phyloP scores from a whole-genome alignment of 495 filamentous ascomycete species.

The Paragyromitra xinjiangensis region DNA sequence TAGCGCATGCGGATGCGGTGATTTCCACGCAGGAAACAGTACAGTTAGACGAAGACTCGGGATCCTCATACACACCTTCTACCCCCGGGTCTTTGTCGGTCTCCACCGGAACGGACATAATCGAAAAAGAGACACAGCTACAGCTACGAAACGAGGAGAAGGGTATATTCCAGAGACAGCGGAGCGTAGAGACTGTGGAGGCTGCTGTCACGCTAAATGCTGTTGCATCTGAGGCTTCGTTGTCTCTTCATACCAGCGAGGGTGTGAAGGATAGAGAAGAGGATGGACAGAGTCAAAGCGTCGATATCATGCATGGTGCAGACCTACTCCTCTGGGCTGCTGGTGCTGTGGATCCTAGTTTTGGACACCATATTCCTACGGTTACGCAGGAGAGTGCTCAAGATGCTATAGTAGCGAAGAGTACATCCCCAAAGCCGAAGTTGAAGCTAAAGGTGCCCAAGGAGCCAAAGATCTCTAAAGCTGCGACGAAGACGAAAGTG shows the following conservation, averaged over 20 bases:
- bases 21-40: background rate
- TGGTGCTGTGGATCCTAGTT: conserved; percentile 16
- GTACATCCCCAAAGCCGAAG: background rate
- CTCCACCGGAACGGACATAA: background rate
- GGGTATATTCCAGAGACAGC: background rate
- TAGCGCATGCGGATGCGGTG: background rate
- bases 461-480: background rate
- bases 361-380: background rate
- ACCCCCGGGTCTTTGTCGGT: background rate
- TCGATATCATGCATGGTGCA: conserved; percentile 38
- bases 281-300: conserved; percentile 8
- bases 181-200: conserved; percentile 16
- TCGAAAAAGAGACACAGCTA: background rate
- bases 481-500: background rate
- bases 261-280: conserved; percentile 10
- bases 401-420: background rate
- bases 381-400: background rate
- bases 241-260: background rate
- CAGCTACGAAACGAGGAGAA: background rate
- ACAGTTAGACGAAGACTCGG: conserved; percentile 5
- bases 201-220: conserved; percentile 18
- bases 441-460: conserved; percentile 9
- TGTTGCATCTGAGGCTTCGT: background rate
- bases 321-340: conserved; percentile 38
- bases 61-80: conserved; percentile 15